Evolutionary conservation across 2,329 filamentous ascomycete species (phyloP), one percentile per base, ranked within the genome.

Genomic region (Neonectria faginata): DNA sequence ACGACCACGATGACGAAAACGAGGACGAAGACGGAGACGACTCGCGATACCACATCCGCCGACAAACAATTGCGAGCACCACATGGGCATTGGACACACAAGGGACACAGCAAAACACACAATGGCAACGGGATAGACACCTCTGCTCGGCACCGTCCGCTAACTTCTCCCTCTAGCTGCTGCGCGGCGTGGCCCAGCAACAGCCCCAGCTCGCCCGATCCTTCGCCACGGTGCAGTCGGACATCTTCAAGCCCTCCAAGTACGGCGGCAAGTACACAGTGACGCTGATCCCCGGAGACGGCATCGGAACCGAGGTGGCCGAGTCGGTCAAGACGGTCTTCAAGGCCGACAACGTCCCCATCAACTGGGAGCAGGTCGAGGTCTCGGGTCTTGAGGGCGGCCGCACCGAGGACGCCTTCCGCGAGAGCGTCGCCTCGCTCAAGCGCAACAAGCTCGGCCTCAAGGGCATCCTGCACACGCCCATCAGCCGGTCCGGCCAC

Each of bases 241-340:
- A 98, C 83, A 95, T 98, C 83, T 97, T 98, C 89, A 97, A 97
- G 89, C 94, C 94, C 75, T 94, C 95, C 85, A 96, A 98, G 88
- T 98, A 94, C 82, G 96, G 96, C 81, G 93, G 95, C 85, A 99
- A 98, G 86, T 99, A 98, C 88, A 99, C 96, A 41, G 95, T 97
- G 75, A 97, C 95, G 70, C 88, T 99, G 78, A 98, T 99, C 80
- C 96, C 96, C 81, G 96, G 95, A 89, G 96, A 99, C 78, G 96
- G 96, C 86, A 97, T 99, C 80, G 96, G 96, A 82, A 93, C 93
- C 81, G 96, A 99, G 85, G 94, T 98, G 67, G 94, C 95, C 76
- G 94, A 98, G 85, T 96, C 93, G 69, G 95, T 99, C 81, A 97
- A 97, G 91, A 97, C 95, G 74, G 92, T 99, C 82, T 98, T 98